phyloP scores from a whole-genome alignment of 179 eudicot species.

The Beta corolliflora region DNA sequence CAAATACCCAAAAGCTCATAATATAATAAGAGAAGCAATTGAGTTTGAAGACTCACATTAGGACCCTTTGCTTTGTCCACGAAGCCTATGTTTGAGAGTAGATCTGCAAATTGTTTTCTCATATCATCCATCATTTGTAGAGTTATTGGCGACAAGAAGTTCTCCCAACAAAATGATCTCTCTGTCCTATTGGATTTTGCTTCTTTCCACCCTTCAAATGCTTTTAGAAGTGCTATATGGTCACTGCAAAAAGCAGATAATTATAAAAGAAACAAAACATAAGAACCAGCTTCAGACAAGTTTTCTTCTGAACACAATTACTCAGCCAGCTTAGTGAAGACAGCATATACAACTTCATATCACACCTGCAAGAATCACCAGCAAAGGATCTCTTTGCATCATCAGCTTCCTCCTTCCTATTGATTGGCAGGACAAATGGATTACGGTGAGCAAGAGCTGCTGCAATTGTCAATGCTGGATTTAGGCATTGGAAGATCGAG shows the following conservation, averaged over 20 bases:
- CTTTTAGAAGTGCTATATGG: conserved; percentile 96
- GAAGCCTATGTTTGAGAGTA: conserved; percentile 85
- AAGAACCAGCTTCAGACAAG: background rate
- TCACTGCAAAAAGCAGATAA: conserved; percentile 58
- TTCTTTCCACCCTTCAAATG: conserved; percentile 95
- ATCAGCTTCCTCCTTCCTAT: conserved; percentile 93
- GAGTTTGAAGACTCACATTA: conserved; percentile 48
- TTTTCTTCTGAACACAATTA: background rate
- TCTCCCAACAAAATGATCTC: conserved; percentile 86
- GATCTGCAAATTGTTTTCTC: conserved; percentile 82
- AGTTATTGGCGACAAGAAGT: conserved; percentile 78
- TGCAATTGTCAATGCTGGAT: conserved; percentile 92
- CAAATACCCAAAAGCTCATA: conserved; percentile 5
- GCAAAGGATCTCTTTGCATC: conserved; percentile 94
- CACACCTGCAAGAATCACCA: conserved; percentile 96
- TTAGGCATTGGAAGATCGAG: conserved; percentile 84
- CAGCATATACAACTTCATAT: background rate
- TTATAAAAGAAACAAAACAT: background rate
- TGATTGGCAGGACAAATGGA: conserved; percentile 93
- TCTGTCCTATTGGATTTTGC: conserved; percentile 72
- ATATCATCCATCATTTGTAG: conserved; percentile 94
- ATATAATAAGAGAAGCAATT: background rate
- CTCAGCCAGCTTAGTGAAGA: conserved; percentile 9
- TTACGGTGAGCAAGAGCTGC: conserved; percentile 94
- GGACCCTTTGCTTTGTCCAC: conserved; percentile 81